A percentile compares a stretch with the other conserved stretches of the same genome.
phyloP scores from a whole-genome alignment of 208 protist genomes.

The Lotmaria passim region DNA sequence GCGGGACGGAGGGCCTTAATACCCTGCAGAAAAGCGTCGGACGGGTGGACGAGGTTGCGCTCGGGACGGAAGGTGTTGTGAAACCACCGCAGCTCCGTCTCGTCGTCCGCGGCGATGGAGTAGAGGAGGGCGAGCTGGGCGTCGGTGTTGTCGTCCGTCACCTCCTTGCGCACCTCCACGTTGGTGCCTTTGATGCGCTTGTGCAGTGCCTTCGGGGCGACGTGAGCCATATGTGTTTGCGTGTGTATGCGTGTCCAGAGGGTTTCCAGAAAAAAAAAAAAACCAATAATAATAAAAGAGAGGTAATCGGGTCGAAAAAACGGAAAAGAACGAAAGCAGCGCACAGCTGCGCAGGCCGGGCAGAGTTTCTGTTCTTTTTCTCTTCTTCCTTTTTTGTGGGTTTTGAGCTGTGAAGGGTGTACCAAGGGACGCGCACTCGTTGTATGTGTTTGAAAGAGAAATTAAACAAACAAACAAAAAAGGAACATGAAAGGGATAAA shows the following conservation, averaged over 20 bases:
- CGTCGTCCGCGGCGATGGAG: conserved; percentile 68
- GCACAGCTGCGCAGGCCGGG: too few relatives aligned
- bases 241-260: neutral
- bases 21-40: conserved; percentile 71
- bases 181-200: conserved; percentile 82
- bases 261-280: conserved; percentile 1
- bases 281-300: conserved; percentile 7
- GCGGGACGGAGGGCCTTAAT: conserved; percentile 80
- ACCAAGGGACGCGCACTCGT: too few relatives aligned
- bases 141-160: conserved; percentile 49
- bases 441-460: too few relatives aligned
- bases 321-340: neutral
- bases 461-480: too few relatives aligned
- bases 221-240: conserved; percentile 30
- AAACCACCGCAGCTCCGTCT: conserved; percentile 73
- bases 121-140: conserved; percentile 48
- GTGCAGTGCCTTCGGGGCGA: conserved; percentile 32
- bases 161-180: conserved; percentile 66
- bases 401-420: too few relatives aligned
- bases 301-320: neutral
- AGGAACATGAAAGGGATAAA: too few relatives aligned
- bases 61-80: conserved; percentile 68
- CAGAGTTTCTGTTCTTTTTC: too few relatives aligned
- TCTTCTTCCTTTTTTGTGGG: too few relatives aligned
- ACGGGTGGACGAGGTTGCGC: conserved; percentile 75